A percentile compares a stretch with the other conserved stretches of the same genome.
phyloP scores from a whole-genome alignment of 768 basidiomycete genomes.

The Boletus vermiculosoides region DNA sequence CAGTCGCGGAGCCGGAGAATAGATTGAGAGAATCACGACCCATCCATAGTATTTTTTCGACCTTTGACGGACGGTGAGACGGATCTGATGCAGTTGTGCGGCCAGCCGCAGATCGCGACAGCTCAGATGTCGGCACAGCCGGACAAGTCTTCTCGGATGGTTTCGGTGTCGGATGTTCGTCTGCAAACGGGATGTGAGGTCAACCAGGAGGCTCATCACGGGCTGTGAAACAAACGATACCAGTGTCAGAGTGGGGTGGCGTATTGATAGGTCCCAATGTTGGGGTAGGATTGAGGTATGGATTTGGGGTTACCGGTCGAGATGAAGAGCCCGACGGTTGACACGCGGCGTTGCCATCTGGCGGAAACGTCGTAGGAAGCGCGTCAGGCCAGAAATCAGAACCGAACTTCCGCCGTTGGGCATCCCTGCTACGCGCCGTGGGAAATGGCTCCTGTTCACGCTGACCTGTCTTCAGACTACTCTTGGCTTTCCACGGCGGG shows the following conservation, averaged over 20 bases:
- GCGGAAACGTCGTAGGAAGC: conserved; percentile 1
- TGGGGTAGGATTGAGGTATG: conserved; percentile 40
- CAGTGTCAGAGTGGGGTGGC: conserved; percentile 6
- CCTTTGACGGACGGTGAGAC: conserved; percentile 28
- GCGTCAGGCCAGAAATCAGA: conserved; percentile 28
- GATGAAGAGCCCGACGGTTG: conserved; percentile 17
- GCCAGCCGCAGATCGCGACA: conserved; percentile 5
- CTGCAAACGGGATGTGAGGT: conserved; percentile 7
- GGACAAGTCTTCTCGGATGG: neutral
- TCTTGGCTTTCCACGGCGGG: conserved; percentile 29
- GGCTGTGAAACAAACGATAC: conserved; percentile 10
- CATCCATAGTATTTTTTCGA: conserved; percentile 34
- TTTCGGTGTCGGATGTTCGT: conserved; percentile 15
- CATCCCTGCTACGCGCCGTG: conserved; percentile 18
- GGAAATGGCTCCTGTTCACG: conserved; percentile 17
- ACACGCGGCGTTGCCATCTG: neutral
- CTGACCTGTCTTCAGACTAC: conserved; percentile 11
- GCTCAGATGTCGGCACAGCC: neutral
- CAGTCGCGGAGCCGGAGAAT: conserved; percentile 21
- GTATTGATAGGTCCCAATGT: conserved; percentile 10
- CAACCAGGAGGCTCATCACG: neutral
- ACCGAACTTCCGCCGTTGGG: conserved; percentile 13
- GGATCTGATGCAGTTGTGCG: conserved; percentile 4
- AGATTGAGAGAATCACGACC: conserved; percentile 31
- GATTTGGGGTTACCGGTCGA: conserved; percentile 29